Evolutionary conservation across 1,139 yeast species (phyloP).

Genomic region (Nadsonia commutata): DNA sequence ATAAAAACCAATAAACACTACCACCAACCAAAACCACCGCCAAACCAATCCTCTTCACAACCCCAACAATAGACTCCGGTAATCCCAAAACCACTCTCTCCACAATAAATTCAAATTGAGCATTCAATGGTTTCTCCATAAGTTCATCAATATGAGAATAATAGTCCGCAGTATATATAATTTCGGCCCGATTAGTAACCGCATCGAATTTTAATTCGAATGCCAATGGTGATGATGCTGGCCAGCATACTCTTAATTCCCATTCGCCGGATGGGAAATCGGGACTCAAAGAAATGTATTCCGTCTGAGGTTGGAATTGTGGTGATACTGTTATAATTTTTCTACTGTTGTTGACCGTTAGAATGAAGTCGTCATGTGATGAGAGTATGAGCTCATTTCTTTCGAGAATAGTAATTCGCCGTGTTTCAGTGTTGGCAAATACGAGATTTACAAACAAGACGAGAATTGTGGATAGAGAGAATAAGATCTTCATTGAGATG

Average conservation of each 20-base stretch:
- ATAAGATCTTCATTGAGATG: no score
- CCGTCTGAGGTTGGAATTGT: neutral
- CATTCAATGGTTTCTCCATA: neutral
- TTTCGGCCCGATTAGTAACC: neutral
- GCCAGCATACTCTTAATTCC: neutral
- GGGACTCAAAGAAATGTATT: neutral
- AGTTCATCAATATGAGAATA: neutral
- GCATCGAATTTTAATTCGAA: neutral
- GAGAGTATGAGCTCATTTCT: no score
- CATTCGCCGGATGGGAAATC: neutral
- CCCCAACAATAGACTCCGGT: neutral
- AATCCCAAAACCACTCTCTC: neutral
- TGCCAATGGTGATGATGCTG: neutral
- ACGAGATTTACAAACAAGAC: no score
- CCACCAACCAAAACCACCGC: neutral
- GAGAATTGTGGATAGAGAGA: no score
- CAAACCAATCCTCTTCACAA: no score
- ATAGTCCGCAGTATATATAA: neutral
- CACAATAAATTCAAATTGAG: neutral
- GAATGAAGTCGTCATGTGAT: neutral
- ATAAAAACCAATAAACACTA: neutral
- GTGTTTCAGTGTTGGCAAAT: neutral
- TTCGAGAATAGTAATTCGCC: no score
- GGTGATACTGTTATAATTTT: neutral
- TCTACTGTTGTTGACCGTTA: neutral